Evolutionary conservation across 129 eudicot genomes (phyloP).

Genomic region (Ambrosia artemisiifolia): DNA sequence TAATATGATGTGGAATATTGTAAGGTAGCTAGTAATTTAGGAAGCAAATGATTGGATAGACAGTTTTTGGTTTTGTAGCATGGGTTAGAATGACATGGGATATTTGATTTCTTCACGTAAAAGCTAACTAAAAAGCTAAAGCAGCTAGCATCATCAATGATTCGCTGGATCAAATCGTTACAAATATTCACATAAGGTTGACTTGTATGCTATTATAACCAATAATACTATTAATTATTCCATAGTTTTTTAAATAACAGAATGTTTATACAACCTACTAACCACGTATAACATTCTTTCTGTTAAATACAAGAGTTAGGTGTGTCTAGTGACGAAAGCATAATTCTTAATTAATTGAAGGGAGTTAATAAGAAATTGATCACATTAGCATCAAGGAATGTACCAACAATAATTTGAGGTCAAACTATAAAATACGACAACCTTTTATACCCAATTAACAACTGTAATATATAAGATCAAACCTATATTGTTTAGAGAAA

Average conservation of each 20-base stretch:
- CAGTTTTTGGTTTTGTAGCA: constrained; percentile 18
- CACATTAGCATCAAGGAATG: too few relatives aligned
- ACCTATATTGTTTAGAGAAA: too few relatives aligned
- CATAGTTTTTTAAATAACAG: neutral
- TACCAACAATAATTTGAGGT: too few relatives aligned
- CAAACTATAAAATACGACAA: too few relatives aligned
- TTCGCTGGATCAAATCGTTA: constrained; percentile 22
- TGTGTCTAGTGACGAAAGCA: neutral
- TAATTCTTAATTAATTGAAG: neutral
- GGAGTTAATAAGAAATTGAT: too few relatives aligned
- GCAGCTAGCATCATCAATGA: constrained; percentile 34
- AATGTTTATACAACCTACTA: constrained; percentile 17
- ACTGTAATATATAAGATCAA: too few relatives aligned
- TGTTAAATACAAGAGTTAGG: neutral
- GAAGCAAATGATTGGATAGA: constrained; percentile 26
- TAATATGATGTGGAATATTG: constrained; percentile 9
- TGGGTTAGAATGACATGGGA: constrained; percentile 33
- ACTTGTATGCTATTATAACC: neutral
- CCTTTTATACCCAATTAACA: too few relatives aligned
- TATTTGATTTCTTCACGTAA: constrained; percentile 32
- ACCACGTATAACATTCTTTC: constrained; percentile 12
- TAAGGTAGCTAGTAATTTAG: constrained; percentile 21
- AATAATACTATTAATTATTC: neutral
- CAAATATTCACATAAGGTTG: constrained; percentile 23
- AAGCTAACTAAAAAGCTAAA: constrained; percentile 25